Conservation (phyloP, 192 early-diverging fungal species). For the Spinellus fusiger region DNA sequence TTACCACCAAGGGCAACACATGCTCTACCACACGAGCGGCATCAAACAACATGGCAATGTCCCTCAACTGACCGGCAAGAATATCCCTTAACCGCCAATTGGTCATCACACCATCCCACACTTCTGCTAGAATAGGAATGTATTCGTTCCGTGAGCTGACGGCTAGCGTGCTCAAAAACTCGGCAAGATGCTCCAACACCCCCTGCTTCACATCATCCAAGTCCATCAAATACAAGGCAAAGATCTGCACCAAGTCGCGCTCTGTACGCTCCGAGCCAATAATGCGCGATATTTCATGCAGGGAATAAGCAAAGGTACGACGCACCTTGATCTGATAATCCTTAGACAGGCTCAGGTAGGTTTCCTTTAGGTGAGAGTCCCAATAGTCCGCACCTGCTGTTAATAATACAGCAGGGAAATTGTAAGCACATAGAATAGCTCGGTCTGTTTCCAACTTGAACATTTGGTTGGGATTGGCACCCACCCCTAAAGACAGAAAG, state of each 20-base stretch:
- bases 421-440: conserved; percentile 50
- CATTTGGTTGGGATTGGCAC: conserved; percentile 28
- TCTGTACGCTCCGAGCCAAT: conserved; percentile 49
- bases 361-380: conserved; percentile 48
- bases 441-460: conserved; percentile 48
- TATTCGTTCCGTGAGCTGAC: conserved; percentile 54
- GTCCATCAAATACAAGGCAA: conserved; percentile 46
- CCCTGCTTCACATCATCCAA: conserved; percentile 66
- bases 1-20: conserved; percentile 60
- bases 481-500: conserved; percentile 37
- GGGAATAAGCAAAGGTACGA: conserved; percentile 50
- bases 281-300: conserved; percentile 52
- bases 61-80: conserved; percentile 59
- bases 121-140: conserved; percentile 57
- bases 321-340: conserved; percentile 50
- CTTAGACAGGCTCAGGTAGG: conserved; percentile 36
- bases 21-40: conserved; percentile 53
- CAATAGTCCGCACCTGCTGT: conserved; percentile 49
- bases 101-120: conserved; percentile 61
- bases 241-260: conserved; percentile 45
- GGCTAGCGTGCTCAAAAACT: conserved; percentile 58
- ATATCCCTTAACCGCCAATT: conserved; percentile 72
- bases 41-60: conserved; percentile 56
- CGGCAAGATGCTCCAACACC: conserved; percentile 58
- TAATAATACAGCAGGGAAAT: conserved; percentile 54